phyloP scores from a whole-genome alignment of 176 grass and related monocot species.

The Elymus sibiricus region DNA sequence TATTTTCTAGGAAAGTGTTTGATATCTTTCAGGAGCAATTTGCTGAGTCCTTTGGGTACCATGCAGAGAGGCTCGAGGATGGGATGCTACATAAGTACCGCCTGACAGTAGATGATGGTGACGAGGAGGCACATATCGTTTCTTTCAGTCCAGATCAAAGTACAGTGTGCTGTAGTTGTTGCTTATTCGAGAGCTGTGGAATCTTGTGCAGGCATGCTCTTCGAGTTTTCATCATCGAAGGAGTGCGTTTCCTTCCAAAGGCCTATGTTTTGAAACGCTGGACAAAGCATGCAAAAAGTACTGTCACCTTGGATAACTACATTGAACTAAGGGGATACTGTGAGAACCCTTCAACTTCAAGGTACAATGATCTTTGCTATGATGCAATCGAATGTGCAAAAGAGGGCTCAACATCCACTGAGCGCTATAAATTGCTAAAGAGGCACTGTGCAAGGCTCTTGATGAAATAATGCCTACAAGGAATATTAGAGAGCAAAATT shows the following conservation, averaged over 20 bases:
- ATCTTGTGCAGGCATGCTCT: slow-evolving; percentile 89
- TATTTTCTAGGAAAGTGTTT: slow-evolving; percentile 82
- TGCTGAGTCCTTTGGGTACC: slow-evolving; percentile 79
- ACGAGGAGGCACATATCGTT: slow-evolving; percentile 55
- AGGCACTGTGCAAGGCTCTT: slow-evolving; percentile 60
- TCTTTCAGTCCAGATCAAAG: slow-evolving; percentile 50
- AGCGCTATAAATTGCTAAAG: slow-evolving; percentile 83
- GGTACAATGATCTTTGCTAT: slow-evolving; percentile 60
- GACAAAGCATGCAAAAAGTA: slow-evolving; percentile 88
- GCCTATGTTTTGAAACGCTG: slow-evolving; percentile 88
- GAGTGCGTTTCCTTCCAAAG: slow-evolving; percentile 63
- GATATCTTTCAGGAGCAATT: slow-evolving; percentile 85
- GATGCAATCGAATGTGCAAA: slow-evolving; percentile 69
- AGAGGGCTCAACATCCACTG: slow-evolving; percentile 69
- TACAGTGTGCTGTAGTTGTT: slow-evolving; percentile 68
- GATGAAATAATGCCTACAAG: slow-evolving; percentile 58
- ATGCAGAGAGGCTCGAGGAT: slow-evolving; percentile 80
- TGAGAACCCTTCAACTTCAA: slow-evolving; percentile 41
- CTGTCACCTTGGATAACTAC: slow-evolving; percentile 49
- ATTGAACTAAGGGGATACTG: slow-evolving; percentile 52
- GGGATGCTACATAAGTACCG: slow-evolving; percentile 28
- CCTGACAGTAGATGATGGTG: slow-evolving; percentile 8
- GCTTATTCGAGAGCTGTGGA: slow-evolving; percentile 80
- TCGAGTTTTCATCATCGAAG: slow-evolving; percentile 72
- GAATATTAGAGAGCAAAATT: slow-evolving; percentile 38